Evolutionary conservation across 2,329 filamentous ascomycete genomes (phyloP), one percentile per base, ranked within the genome.

Genomic region (Calonectria honghensis): DNA sequence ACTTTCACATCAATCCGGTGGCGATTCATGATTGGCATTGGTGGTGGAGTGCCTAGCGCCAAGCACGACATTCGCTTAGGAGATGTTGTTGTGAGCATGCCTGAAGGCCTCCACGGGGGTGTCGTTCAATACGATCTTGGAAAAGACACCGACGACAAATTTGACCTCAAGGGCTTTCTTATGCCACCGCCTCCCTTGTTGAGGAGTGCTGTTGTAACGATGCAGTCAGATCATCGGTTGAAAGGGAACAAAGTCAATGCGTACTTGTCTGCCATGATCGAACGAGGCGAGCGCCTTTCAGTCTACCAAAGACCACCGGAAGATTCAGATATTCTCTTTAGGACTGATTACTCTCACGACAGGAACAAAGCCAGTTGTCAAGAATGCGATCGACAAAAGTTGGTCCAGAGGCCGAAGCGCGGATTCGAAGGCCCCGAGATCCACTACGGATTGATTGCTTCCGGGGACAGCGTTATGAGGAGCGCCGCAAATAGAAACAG

Each of bases 41-140:
- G 78, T 1, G 80, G 78, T 0, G 81, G 81, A 0, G 76, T 80
- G 1, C 74, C 72, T 2, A 68, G 68, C n/a, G 13, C 54, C 0
- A 73, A 54, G 14, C 72, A 82, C 35, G 83, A 86, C 24, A 81
- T 86, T 3, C 80, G 84, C 16, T 68, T 81, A 2, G 79, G 79
- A 5, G 78, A 81, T 50, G 72, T 81, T 0, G 79, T 79, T 1
- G 74, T 81, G 10, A 77, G 77, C 64, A 73, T 68, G 64, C 69
- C 68, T 4, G 41, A 59, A 10, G 65, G 73, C 3, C 63, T 71
- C 0, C 45, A 75, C 14, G 75, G 78, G 9, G 77, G 76, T 9
- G 79, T 81, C 2, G 70, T 79, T 6, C 76, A 81, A 24, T 79
- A 81, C 45, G 78, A 79, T 48, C 74, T 70, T 16, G 79, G 77